These are phyloP conservation scores for Chlorophyllum brunneum DNA, from an alignment of 768 basidiomycete species.

Conservation along the genomic window DNA sequence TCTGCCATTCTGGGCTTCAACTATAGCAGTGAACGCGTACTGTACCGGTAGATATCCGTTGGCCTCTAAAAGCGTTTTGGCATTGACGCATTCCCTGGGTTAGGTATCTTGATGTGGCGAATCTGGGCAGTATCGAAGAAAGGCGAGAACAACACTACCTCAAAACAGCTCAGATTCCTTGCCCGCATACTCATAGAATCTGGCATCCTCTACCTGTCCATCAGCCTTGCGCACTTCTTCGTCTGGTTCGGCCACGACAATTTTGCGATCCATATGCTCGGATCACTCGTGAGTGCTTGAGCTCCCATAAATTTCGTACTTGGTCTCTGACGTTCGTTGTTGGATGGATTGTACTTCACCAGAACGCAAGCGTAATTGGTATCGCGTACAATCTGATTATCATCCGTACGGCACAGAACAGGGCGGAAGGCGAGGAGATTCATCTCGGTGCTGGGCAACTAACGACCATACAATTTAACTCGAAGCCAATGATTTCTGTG, in stretches of 20 bases:
- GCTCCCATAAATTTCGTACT: neutral
- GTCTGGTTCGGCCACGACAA: constrained; percentile 1
- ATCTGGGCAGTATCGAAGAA: neutral
- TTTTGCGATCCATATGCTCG: neutral
- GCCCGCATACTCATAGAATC: neutral
- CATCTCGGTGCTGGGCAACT: too few species aligned
- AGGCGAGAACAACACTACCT: neutral
- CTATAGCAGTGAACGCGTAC: neutral
- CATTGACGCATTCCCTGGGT: too few species aligned
- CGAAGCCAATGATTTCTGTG: too few species aligned
- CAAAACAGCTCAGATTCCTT: neutral
- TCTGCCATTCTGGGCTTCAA: neutral
- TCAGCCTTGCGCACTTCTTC: too few species aligned
- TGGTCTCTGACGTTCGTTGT: too few species aligned
- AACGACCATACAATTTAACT: too few species aligned
- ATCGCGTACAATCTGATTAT: neutral
- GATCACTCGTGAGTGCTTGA: neutral
- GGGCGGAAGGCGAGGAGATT: neutral
- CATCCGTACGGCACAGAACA: neutral
- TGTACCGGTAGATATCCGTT: neutral
- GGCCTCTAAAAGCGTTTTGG: too few species aligned
- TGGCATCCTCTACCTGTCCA: neutral
- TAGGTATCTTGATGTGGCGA: neutral
- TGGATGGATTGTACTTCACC: neutral
- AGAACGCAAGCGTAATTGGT: neutral